Evolutionary conservation across 2,329 filamentous ascomycete genomes (phyloP).

Genomic region (Alternaria sp.): DNA sequence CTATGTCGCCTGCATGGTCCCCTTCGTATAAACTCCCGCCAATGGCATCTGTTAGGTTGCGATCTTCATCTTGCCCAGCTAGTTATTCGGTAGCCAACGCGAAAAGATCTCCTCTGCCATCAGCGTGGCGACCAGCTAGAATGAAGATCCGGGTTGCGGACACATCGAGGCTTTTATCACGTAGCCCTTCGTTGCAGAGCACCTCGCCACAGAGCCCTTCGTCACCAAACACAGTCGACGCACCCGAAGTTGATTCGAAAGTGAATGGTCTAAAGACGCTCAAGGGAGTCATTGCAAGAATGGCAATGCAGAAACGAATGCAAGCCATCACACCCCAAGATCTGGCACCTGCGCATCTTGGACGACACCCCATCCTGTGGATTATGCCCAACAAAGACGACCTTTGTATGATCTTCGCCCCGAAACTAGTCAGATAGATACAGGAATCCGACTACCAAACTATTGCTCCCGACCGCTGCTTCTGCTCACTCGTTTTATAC

Average conservation of each 20-base stretch:
- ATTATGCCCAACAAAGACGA: not conserved
- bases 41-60: not conserved
- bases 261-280: not conserved
- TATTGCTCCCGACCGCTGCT: not conserved
- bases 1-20: not conserved
- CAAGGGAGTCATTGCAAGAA: not conserved
- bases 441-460: not conserved
- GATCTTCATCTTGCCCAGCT: not conserved
- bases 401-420: not conserved
- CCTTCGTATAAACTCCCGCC: not conserved
- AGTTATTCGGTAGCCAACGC: not conserved
- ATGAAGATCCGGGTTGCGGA: not conserved
- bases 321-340: not conserved
- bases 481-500: conserved; percentile 10
- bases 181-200: not conserved
- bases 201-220: not conserved
- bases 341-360: not conserved
- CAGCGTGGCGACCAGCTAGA: not conserved
- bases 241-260: not conserved
- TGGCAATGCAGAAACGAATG: not conserved
- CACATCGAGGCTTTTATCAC: not conserved
- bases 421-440: not conserved
- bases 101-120: not conserved
- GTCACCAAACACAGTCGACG: not conserved
- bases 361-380: not conserved